These are phyloP conservation scores for Paraglomus brasilianum DNA, from an alignment of 192 early-diverging fungal species.

Conservation along the genomic window DNA sequence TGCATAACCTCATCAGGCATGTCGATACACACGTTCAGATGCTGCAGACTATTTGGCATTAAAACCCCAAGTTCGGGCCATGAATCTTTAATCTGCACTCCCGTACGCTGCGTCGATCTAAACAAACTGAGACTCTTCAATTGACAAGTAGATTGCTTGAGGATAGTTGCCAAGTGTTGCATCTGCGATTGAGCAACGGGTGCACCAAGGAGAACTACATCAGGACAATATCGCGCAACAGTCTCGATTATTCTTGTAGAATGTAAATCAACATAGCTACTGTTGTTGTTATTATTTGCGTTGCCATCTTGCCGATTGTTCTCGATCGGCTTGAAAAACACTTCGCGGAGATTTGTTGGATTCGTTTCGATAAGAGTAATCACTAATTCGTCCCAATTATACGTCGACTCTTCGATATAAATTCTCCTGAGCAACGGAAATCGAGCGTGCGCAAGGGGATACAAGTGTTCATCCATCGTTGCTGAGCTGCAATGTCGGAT, in stretches of 20 bases:
- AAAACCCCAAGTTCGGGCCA: slow-evolving; percentile 15
- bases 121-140: slow-evolving; percentile 25
- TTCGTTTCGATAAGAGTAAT: slow-evolving; percentile 26
- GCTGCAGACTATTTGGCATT: slow-evolving; percentile 20
- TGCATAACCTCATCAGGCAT: slow-evolving; percentile 19
- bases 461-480: slow-evolving; percentile 1
- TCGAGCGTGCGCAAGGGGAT: slow-evolving; percentile 3
- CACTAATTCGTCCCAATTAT: slow-evolving; percentile 20
- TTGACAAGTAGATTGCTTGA: slow-evolving; percentile 6
- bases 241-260: slow-evolving; percentile 7
- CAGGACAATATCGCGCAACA: slow-evolving; percentile 18
- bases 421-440: slow-evolving; percentile 28
- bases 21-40: slow-evolving; percentile 28
- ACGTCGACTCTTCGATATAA: slow-evolving; percentile 29
- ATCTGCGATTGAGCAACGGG: slow-evolving; percentile 13
- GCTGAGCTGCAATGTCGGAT: slow-evolving; percentile 17
- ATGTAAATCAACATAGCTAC: not conserved
- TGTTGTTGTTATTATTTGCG: no score
- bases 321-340: slow-evolving; percentile 26
- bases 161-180: slow-evolving; percentile 6
- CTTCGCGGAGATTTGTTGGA: slow-evolving; percentile 13
- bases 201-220: slow-evolving; percentile 1
- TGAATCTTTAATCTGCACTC: slow-evolving; percentile 6
- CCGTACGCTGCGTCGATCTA: not conserved
- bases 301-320: not conserved